Conservation (phyloP, 2,329 filamentous ascomycete genomes). For the Apiospora pterosperma region DNA sequence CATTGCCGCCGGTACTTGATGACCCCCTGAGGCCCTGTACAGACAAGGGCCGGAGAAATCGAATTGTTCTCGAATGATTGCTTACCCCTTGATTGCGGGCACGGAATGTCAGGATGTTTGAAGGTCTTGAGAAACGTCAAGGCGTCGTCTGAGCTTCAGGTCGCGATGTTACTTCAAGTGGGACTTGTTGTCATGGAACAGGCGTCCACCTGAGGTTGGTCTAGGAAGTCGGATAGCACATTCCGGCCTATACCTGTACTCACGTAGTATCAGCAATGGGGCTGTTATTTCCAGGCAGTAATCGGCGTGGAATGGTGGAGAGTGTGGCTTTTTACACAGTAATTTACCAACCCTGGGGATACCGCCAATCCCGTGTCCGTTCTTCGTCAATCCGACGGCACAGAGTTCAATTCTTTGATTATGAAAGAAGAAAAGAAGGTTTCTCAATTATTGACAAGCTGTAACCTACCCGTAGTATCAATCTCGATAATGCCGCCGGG, state of each 20-base stretch:
- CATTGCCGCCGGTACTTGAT: not conserved
- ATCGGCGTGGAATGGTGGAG: not conserved
- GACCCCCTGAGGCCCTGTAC: not conserved
- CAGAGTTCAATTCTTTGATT: not conserved
- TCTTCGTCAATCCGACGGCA: not conserved
- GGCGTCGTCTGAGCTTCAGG: constrained; percentile 6
- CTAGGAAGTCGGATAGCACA: constrained; percentile 2
- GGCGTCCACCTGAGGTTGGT: not conserved
- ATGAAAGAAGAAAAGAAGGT: not conserved
- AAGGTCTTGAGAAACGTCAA: not conserved
- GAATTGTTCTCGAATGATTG: constrained; percentile 6
- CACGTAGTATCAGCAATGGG: constrained; percentile 4
- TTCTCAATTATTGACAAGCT: not conserved
- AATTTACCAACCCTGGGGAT: constrained; percentile 5
- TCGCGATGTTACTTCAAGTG: not conserved
- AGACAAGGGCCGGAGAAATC: constrained; percentile 3
- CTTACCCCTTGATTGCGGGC: not conserved
- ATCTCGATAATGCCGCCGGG: not conserved
- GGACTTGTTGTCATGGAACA: constrained; percentile 2
- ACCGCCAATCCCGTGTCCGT: not conserved
- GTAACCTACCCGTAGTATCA: not conserved
- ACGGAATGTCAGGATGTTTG: not conserved
- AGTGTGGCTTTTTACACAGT: constrained; percentile 1
- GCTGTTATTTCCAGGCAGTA: constrained; percentile 1
- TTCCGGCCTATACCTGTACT: not conserved